Evolutionary conservation across 495 filamentous ascomycete species (phyloP), one percentile per base, ranked within the genome.

Genomic region (Darksidea phi): DNA sequence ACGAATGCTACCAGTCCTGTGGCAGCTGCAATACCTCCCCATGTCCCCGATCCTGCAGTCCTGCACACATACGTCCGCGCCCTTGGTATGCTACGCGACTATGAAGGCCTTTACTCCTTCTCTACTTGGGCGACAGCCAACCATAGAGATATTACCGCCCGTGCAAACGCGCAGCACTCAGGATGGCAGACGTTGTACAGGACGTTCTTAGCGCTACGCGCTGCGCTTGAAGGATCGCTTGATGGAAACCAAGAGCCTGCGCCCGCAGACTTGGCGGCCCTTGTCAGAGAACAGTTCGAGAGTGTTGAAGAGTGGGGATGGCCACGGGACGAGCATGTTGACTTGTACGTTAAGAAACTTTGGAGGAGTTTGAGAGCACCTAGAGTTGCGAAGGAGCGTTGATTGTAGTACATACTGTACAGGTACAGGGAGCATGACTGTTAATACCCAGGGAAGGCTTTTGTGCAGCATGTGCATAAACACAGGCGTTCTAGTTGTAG

Each of bases 311-410:
- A 71, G 21, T 84, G 80, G 82, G 77, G 74, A 3, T 85, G 83
- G 83, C 80, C 82, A 15, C 76, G 63, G 43, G 77, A 80, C 50
- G 73, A 75, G 47, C 81, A 84, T 55, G 76, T 84, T 32, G 61
- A 73, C 51, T 67, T 70, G 28, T 86, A 86, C 70, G 47, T 43
- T 6, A 20, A 18, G 49, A 47, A 25, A 10, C 4, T 32, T 32
- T 32, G 28, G 28, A 10, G 28, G 3, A 32, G 28, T 32, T 4
- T 10, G 28, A 10, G 28, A 4, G 28, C 4, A 10, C 28, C 28
- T 3, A 32, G 28, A 10, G 28, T 10, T 32, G 28, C 10, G 3
- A 10, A 32, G 28, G 10, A 32, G 28, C 4, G 28, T 32, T 32
- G 28, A 32, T 4, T 32, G 28, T 32, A 32, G 28, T 3, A 32